phyloP scores from a whole-genome alignment of 805 yeast genomes.

The Saturnispora sekii region DNA sequence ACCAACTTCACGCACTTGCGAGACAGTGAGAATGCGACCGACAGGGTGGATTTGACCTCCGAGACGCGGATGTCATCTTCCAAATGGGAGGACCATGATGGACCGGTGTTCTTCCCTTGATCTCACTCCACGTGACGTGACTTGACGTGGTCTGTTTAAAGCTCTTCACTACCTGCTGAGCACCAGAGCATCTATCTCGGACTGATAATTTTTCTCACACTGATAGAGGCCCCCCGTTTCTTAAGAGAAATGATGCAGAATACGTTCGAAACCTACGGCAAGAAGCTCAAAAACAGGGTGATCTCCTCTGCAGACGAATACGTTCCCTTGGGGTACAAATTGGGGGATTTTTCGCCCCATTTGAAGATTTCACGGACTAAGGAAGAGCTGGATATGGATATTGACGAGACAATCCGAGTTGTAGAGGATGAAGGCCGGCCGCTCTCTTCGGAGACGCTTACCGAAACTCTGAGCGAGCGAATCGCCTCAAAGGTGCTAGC shows the following conservation, averaged over 20 bases:
- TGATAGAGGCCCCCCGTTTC: not conserved
- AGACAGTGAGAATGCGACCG: not conserved
- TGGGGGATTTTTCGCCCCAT: constrained; percentile 12
- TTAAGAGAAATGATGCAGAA: not conserved
- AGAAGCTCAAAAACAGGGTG: constrained; percentile 8
- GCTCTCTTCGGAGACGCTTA: constrained; percentile 2
- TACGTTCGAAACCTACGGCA: not conserved
- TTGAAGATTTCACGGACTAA: constrained; percentile 3
- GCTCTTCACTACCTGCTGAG: no score
- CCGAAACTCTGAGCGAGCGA: constrained; percentile 3
- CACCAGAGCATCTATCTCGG: no score
- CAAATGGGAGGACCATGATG: not conserved
- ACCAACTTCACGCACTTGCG: not conserved
- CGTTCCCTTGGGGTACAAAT: constrained; percentile 12
- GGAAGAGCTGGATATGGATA: not conserved
- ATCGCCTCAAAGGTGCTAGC: constrained; percentile 1
- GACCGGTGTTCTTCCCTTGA: not conserved
- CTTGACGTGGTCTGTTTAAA: no score
- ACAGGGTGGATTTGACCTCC: not conserved
- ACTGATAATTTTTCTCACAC: no score
- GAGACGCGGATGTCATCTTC: not conserved
- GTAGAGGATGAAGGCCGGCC: constrained; percentile 3
- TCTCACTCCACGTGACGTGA: no score
- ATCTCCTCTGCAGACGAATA: constrained; percentile 9
- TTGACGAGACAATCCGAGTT: constrained; percentile 5